A percentile compares a stretch with the other conserved stretches of the same genome.
These are phyloP conservation scores for Durio zibethinus DNA, from an alignment of 345 rosid genomes.

Conservation along the genomic window DNA sequence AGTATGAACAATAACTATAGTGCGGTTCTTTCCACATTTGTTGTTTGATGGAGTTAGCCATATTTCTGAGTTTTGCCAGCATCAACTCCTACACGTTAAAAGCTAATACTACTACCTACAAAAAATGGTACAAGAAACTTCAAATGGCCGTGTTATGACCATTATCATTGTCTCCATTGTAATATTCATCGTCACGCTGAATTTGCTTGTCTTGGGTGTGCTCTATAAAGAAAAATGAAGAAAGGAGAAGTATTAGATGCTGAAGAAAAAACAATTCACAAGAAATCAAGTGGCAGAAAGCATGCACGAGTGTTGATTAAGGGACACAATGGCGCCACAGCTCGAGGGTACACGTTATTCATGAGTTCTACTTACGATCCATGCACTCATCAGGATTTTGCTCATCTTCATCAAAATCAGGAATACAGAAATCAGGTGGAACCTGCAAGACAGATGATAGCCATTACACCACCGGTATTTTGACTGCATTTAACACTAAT, in stretches of 20 bases:
- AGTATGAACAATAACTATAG: neutral
- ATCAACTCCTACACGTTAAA: neutral
- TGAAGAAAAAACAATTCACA: neutral
- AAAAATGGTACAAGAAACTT: neutral
- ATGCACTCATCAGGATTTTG: conserved; percentile 84
- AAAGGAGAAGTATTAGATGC: neutral
- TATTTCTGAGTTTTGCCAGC: neutral
- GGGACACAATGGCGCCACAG: neutral
- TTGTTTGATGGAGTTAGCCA: neutral
- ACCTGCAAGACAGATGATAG: conserved; percentile 43
- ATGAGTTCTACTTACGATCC: conserved; percentile 60
- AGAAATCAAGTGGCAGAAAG: neutral
- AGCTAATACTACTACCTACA: neutral
- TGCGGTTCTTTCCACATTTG: neutral
- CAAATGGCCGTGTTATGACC: conserved; percentile 51
- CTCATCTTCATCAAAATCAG: conserved; percentile 89
- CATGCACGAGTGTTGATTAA: neutral
- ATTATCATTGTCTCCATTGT: conserved; percentile 80
- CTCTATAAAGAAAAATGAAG: conserved; percentile 43
- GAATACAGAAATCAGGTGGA: conserved; percentile 92
- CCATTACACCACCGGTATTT: neutral
- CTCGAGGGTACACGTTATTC: neutral
- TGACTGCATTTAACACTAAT: neutral
- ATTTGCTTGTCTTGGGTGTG: conserved; percentile 84
- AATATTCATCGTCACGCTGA: conserved; percentile 87